Evolutionary conservation across 1,284 basidiomycete species (phyloP), one percentile per base, ranked within the genome.

Genomic region (Fomes fomentarius): DNA sequence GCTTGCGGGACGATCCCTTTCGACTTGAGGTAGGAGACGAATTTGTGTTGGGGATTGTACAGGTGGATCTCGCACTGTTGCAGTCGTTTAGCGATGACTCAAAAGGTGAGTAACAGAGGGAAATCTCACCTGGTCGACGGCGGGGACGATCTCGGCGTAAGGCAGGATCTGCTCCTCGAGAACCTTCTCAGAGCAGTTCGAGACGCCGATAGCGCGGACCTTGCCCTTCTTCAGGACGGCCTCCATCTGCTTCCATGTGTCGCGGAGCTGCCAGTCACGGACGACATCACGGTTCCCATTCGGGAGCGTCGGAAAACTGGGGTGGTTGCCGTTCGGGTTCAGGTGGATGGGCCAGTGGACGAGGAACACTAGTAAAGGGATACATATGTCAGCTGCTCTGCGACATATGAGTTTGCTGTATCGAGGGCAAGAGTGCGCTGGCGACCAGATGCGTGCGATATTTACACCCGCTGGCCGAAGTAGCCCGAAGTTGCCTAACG

Each of bases 221-320:
- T 83, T 81, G 56, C 80, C 89, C 64, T 82, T 87, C 67, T 82
- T 82, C 57, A 84, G 71, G 38, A 93, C 59, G 12, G 76, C 82
- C 71, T 94, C 93, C 85, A 95, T 89, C 68, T 90, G 85, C 60
- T 79, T 82, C 93, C 93, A 94, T 5, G 93, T 94, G 53, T 92
- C 79, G 50, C 71, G 74, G 58, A 91, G 68, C 38, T 84, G 77
- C 83, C 89, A 90, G 40, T 78, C 75, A 58, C 79, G 76, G 61
- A 85, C 81, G 45, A 90, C 75, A 62, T 91, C 85, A 44, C 89
- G 83, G 46, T 75, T 78, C 31, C 91, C 91, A 71, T 88, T 82
- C 0, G 83, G 80, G 48, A 80, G 84, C 17, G 75, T 81, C 10
- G 89, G 91, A 72, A 92, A 81, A 41, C 81, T 68, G 11, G 81